Conservation (phyloP, 352 stramenopile species). For the Phytophthora podocarpi region DNA sequence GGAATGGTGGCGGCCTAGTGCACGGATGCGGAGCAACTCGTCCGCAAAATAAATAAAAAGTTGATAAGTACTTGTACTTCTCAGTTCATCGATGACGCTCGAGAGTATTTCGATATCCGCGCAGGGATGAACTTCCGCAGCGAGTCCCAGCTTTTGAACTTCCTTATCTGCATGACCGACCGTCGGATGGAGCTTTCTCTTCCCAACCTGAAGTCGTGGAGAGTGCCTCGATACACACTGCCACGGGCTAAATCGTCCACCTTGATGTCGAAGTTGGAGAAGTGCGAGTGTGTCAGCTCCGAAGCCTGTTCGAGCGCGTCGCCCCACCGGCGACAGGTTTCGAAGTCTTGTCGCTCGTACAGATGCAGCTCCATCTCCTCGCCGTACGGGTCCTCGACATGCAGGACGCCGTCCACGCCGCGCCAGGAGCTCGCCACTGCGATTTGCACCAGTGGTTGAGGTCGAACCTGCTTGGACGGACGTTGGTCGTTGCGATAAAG, state of each 20-base stretch:
- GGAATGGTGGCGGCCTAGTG: no score
- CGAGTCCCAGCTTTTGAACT: slow-evolving; percentile 44
- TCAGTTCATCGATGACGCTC: slow-evolving; percentile 29
- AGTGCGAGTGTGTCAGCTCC: slow-evolving; percentile 65
- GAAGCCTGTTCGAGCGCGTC: slow-evolving; percentile 59
- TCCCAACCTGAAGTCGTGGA: slow-evolving; percentile 51
- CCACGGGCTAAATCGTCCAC: slow-evolving; percentile 61
- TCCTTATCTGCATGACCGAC: slow-evolving; percentile 41
- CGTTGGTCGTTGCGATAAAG: slow-evolving; percentile 61
- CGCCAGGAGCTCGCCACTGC: slow-evolving; percentile 56
- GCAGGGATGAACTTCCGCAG: slow-evolving; percentile 35
- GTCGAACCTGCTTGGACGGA: slow-evolving; percentile 38
- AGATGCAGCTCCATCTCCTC: slow-evolving; percentile 79
- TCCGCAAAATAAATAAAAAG: no score
- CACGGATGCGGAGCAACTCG: no score
- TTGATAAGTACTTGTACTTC: no score
- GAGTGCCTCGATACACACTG: slow-evolving; percentile 69
- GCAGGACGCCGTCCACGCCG: slow-evolving; percentile 49
- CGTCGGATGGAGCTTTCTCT: slow-evolving; percentile 23
- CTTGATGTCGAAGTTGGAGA: slow-evolving; percentile 65
- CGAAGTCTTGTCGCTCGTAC: slow-evolving; percentile 60
- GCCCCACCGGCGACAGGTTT: slow-evolving; percentile 38
- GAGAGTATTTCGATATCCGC: slow-evolving; percentile 33
- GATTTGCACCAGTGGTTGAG: slow-evolving; percentile 65
- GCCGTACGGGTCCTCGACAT: slow-evolving; percentile 61